Conservation (phyloP, 1,139 yeast species). For the Ashbya aceris region DNA sequence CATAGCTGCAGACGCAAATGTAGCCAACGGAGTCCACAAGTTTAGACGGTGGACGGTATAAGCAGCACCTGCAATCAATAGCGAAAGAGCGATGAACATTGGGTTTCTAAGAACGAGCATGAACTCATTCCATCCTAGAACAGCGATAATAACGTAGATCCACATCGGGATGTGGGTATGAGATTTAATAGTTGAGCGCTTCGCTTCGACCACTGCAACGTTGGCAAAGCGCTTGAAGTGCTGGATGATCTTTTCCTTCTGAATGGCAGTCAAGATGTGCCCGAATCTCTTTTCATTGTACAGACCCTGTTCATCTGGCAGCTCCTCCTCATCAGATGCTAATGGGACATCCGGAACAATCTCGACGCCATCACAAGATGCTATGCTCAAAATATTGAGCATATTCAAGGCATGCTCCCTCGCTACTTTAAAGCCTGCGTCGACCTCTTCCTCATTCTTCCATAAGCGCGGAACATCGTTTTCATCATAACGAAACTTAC, state of each 20-base stretch:
- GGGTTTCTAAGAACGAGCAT: constrained; percentile 85
- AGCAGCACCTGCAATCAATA: constrained; percentile 49
- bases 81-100: constrained; percentile 48
- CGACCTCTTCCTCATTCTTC: constrained; percentile 67
- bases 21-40: constrained; percentile 65
- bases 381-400: constrained; percentile 52
- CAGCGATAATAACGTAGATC: constrained; percentile 60
- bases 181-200: constrained; percentile 60
- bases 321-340: constrained; percentile 36
- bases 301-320: constrained; percentile 30
- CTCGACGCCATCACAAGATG: constrained; percentile 44
- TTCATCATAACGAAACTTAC: constrained; percentile 70
- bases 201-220: constrained; percentile 75
- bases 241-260: constrained; percentile 46
- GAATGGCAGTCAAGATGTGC: constrained; percentile 48
- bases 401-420: constrained; percentile 47
- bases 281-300: constrained; percentile 37
- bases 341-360: constrained; percentile 45
- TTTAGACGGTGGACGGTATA: constrained; percentile 65
- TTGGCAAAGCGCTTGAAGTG: constrained; percentile 73
- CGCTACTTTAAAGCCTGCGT: constrained; percentile 51
- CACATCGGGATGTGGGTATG: constrained; percentile 76
- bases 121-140: constrained; percentile 94
- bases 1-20: constrained; percentile 47
- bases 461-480: constrained; percentile 78